Evolutionary conservation across 192 early-diverging fungal genomes (phyloP).

Genomic region (Coemansia umbellata): DNA sequence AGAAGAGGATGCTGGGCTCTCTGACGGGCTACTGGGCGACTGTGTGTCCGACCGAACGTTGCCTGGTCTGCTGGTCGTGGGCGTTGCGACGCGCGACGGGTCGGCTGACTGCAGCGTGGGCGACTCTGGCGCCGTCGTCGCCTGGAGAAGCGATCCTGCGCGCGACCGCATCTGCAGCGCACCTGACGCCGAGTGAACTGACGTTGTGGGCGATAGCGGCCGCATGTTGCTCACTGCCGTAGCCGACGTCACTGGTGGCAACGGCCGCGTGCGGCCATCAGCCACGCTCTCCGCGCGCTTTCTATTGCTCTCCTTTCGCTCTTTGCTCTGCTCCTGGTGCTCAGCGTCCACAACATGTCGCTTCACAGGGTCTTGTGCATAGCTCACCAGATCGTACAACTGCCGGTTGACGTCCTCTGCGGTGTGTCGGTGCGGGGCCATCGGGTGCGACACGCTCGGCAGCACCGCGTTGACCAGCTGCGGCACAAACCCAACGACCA

Average conservation of each 20-base stretch:
- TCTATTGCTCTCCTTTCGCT: too few relatives aligned
- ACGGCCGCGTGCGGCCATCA: not conserved
- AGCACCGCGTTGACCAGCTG: constrained; percentile 77
- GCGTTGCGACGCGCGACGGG: constrained; percentile 17
- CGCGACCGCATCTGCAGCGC: constrained; percentile 23
- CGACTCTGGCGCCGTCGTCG: constrained; percentile 4
- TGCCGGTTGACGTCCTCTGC: constrained; percentile 81
- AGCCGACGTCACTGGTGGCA: constrained; percentile 19
- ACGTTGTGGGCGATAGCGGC: constrained; percentile 4
- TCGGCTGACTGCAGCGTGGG: constrained; percentile 36
- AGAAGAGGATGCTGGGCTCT: not conserved
- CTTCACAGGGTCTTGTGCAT: constrained; percentile 42
- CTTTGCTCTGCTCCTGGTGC: too few relatives aligned
- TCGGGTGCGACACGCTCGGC: constrained; percentile 79
- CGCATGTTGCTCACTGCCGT: constrained; percentile 1
- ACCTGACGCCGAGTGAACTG: too few relatives aligned
- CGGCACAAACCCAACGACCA: constrained; percentile 81
- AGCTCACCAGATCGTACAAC: constrained; percentile 73
- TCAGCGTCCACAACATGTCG: not conserved
- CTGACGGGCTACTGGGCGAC: not conserved
- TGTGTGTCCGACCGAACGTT: too few relatives aligned
- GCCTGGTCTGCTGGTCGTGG: constrained; percentile 4
- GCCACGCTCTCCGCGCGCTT: too few relatives aligned
- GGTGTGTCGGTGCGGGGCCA: constrained; percentile 59
- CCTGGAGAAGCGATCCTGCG: constrained; percentile 22